Conservation (phyloP, 257 asterid species). For the Echites panduratus region DNA sequence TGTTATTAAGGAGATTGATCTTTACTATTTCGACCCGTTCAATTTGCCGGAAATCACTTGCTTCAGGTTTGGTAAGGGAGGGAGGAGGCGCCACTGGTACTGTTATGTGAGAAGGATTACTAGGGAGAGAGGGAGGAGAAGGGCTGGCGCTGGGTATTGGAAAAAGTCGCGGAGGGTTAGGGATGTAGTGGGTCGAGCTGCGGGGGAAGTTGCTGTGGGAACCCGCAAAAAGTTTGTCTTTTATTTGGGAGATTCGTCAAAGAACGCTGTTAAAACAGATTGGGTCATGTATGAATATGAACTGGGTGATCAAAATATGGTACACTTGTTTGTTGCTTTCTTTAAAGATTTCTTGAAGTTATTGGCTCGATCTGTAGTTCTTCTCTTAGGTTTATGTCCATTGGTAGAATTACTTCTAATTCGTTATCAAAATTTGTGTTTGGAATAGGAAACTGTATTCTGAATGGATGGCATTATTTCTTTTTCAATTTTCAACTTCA, state of each 20-base stretch:
- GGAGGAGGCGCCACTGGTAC: constrained; percentile 34
- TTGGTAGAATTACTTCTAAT: not conserved
- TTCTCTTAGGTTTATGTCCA: not conserved
- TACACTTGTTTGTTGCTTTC: constrained; percentile 9
- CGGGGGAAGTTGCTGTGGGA: constrained; percentile 31
- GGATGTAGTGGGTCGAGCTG: constrained; percentile 27
- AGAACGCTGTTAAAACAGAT: constrained; percentile 28
- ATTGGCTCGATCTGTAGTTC: not conserved
- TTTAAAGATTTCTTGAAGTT: not conserved
- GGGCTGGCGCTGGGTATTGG: constrained; percentile 38
- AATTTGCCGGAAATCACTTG: constrained; percentile 28
- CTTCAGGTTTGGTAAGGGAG: constrained; percentile 33
- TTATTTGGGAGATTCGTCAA: constrained; percentile 23
- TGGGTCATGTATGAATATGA: constrained; percentile 44
- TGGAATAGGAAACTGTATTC: not conserved
- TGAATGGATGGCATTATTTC: not conserved
- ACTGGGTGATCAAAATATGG: constrained; percentile 25
- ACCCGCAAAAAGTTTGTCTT: constrained; percentile 32
- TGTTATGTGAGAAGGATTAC: constrained; percentile 26
- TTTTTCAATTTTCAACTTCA: not conserved
- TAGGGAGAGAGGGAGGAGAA: constrained; percentile 19
- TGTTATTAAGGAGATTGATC: constrained; percentile 31
- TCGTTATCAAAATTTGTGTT: not conserved
- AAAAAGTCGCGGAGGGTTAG: constrained; percentile 22
- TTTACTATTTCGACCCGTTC: constrained; percentile 32